Base-by-base conservation (phyloP, 2,329 filamentous ascomycete genomes). In the Cordyceps tenuipes region DNA sequence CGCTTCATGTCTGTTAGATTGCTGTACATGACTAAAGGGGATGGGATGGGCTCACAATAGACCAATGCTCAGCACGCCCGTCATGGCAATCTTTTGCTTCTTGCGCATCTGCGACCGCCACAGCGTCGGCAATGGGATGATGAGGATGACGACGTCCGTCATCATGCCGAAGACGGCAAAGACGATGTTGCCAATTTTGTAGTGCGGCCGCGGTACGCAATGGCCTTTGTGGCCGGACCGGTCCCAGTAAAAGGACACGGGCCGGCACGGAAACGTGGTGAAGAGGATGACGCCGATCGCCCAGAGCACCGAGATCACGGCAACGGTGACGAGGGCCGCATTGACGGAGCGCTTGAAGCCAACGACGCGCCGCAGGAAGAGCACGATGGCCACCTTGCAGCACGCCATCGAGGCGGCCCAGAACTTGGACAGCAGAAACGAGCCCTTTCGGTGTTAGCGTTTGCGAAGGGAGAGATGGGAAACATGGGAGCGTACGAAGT, bases 241-340 rank as follows among this genome's bases (percentile, higher is more conserved):
- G 49, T 61, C 39, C 59, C 59, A 61, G 59, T 61, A 61, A 43
- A 39, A 61, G 15, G 59, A 61, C 21, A 61, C 31, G 19, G 59
- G 59, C 34, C 6, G 52, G 59, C 59, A 61, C n/a, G 39, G 19
- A 36, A 61, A 61, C 8, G 54, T 61, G 12, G 59, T 41, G 41
- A 52, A 58, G 53, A 52, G 19, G 49, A 61, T 52, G 53, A 36
- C 59, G 19, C 15, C 53, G 8, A 57, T 17, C 13, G 54, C 54
- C 53, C 54, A 61, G n/a, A 49, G 17, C 46, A 57, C 41, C 9
- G 49, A 44, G 36, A 34, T 7, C 10, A 49, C 43, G 15, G 39
- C 48, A 8, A 61, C 47, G 17, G 47, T 13, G 4, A 58, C 17
- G n/a, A 61, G 59, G 8, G 23, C 39, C 19, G n/a, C 19, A 29